These are phyloP conservation scores for Madurella mycetomatis DNA, from an alignment of 2,329 filamentous ascomycete species.

Conservation along the genomic window DNA sequence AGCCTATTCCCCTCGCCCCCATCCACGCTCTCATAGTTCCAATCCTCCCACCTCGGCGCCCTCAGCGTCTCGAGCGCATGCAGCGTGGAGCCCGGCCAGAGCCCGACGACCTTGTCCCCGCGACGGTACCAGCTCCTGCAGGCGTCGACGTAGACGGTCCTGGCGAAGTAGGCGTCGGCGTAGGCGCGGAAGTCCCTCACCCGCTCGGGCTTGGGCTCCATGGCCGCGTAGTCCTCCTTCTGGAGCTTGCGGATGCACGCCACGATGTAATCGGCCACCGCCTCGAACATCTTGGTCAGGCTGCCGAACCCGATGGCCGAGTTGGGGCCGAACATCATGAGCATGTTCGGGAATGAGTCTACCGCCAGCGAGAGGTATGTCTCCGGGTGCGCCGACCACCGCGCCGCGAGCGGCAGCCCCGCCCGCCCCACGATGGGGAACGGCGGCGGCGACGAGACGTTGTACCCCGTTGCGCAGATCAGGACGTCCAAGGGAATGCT, in stretches of 20 bases:
- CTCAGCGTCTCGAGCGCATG: conserved; percentile 41
- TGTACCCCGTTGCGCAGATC: conserved; percentile 46
- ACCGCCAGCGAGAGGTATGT: conserved; percentile 44
- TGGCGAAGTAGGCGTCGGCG: conserved; percentile 44
- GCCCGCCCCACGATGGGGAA: conserved; percentile 39
- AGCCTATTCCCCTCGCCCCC: conserved; percentile 29
- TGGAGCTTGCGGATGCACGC: conserved; percentile 45
- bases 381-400: conserved; percentile 37
- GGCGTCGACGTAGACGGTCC: conserved; percentile 43
- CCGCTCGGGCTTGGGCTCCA: conserved; percentile 41
- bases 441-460: conserved; percentile 37
- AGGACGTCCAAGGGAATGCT: conserved; percentile 35
- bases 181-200: conserved; percentile 46
- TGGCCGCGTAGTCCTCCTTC: conserved; percentile 41
- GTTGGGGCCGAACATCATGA: conserved; percentile 48
- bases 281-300: conserved; percentile 44
- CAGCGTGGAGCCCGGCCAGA: conserved; percentile 44
- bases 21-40: conserved; percentile 35
- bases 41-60: conserved; percentile 45
- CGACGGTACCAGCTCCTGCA: conserved; percentile 54
- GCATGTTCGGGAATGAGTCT: conserved; percentile 46
- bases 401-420: conserved; percentile 34
- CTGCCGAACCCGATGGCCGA: conserved; percentile 44
- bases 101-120: conserved; percentile 37
- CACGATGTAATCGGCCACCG: conserved; percentile 45